A percentile compares a stretch with the other conserved stretches of the same genome.
phyloP scores from a whole-genome alignment of 2,329 filamentous ascomycete genomes.

The Fusarium penzigii region DNA sequence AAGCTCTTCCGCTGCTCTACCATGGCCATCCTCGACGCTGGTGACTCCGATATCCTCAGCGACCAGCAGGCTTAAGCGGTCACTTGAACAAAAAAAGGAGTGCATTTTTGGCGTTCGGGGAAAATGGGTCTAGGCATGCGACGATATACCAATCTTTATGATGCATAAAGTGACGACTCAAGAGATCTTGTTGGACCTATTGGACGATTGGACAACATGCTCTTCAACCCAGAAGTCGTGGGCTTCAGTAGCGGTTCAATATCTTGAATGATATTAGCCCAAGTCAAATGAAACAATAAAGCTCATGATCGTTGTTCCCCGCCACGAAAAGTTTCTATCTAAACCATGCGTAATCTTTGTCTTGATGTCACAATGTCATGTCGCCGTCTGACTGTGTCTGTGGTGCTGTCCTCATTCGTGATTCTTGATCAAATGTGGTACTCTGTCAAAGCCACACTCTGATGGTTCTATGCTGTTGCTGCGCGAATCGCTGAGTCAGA shows the following conservation, averaged over 20 bases:
- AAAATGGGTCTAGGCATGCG: slow-evolving; percentile 37
- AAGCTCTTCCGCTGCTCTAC: slow-evolving; percentile 98
- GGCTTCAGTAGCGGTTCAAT: slow-evolving; percentile 27
- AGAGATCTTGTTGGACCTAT: background rate
- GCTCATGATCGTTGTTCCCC: slow-evolving; percentile 38
- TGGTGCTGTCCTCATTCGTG: no score
- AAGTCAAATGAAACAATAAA: slow-evolving; percentile 39
- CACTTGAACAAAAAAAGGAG: slow-evolving; percentile 11
- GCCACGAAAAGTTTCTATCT: slow-evolving; percentile 10
- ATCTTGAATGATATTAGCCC: slow-evolving; percentile 22
- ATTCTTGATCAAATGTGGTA: no score
- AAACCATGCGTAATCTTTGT: background rate
- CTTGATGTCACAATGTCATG: background rate
- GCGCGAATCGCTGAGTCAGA: no score
- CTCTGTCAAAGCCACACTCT: no score
- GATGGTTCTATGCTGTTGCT: no score
- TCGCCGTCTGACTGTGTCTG: background rate
- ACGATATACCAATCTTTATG: slow-evolving; percentile 40
- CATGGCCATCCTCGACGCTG: slow-evolving; percentile 95
- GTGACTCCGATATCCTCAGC: slow-evolving; percentile 96
- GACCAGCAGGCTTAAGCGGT: slow-evolving; percentile 64
- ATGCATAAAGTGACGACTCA: slow-evolving; percentile 35
- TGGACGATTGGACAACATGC: background rate
- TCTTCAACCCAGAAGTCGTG: slow-evolving; percentile 26
- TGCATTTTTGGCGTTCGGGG: slow-evolving; percentile 48